Evolutionary conservation across 371 early-diverging fungal species (phyloP).

Genomic region (Mucor plumbeus): DNA sequence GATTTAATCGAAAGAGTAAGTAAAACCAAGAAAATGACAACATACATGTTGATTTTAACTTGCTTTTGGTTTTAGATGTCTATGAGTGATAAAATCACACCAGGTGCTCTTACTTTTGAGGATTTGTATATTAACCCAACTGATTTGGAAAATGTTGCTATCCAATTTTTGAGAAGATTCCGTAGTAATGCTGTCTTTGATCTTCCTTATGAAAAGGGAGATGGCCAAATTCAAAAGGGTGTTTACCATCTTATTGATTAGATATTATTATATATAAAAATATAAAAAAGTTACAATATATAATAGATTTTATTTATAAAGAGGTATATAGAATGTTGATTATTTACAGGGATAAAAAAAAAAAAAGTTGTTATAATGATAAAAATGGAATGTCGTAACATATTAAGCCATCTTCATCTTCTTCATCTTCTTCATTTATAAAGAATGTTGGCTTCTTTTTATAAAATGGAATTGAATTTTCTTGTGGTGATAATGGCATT

Average conservation of each 20-base stretch:
- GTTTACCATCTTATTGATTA: constrained; percentile 66
- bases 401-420: constrained; percentile 20
- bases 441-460: constrained; percentile 18
- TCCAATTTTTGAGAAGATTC: constrained; percentile 85
- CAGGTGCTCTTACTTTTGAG: constrained; percentile 79
- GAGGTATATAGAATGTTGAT: neutral
- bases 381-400: constrained; percentile 27
- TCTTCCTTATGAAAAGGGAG: constrained; percentile 67
- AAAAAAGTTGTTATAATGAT: neutral
- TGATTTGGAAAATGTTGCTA: constrained; percentile 77
- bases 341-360: neutral
- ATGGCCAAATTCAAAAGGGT: constrained; percentile 62
- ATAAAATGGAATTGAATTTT: neutral
- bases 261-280: constrained; percentile 8
- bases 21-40: constrained; percentile 1
- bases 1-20: constrained; percentile 59
- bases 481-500: constrained; percentile 28
- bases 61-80: constrained; percentile 51
- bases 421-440: constrained; percentile 25
- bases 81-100: constrained; percentile 75
- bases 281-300: neutral
- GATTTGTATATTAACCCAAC: constrained; percentile 86
- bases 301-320: constrained; percentile 1
- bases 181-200: constrained; percentile 73
- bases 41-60: neutral